phyloP scores from a whole-genome alignment of 495 filamentous ascomycete species.

The Hyaloscypha finlandica region DNA sequence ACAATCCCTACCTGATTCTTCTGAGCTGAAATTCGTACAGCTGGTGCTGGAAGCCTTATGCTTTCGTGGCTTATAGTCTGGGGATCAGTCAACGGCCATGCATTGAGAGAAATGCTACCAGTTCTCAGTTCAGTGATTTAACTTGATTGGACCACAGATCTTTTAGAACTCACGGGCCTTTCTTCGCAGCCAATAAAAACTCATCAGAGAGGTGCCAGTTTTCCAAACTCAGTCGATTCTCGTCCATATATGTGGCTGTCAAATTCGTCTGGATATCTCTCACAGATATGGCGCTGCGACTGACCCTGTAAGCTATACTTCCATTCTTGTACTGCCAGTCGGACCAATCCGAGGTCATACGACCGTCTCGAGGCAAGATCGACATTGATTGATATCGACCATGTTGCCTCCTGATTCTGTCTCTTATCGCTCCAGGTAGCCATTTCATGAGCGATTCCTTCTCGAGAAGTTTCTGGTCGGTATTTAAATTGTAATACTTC shows the following conservation, averaged over 20 bases:
- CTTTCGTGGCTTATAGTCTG: background rate
- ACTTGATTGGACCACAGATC: background rate
- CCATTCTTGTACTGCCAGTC: conserved; percentile 22
- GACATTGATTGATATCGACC: conserved; percentile 22
- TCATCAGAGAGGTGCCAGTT: conserved; percentile 27
- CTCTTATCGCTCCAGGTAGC: conserved; percentile 16
- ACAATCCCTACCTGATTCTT: conserved; percentile 24
- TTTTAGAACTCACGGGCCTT: conserved; percentile 14
- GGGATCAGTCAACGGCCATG: background rate
- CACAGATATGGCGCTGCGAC: conserved; percentile 9
- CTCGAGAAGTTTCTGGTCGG: too few species aligned
- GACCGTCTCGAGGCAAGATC: conserved; percentile 1
- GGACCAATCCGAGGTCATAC: background rate
- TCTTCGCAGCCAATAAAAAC: conserved; percentile 16
- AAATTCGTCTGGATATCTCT: conserved; percentile 13
- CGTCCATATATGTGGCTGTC: background rate
- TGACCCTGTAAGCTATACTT: conserved; percentile 21
- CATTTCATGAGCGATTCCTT: conserved; percentile 8
- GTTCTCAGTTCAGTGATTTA: background rate
- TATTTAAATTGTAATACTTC: background rate
- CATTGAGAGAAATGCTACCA: background rate
- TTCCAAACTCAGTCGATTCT: conserved; percentile 10
- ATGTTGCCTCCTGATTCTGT: conserved; percentile 16
- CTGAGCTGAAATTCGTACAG: conserved; percentile 3
- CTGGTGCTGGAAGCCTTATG: conserved; percentile 19